Conservation (phyloP, 2,329 filamentous ascomycete species). For the Aspergillus proliferans region DNA sequence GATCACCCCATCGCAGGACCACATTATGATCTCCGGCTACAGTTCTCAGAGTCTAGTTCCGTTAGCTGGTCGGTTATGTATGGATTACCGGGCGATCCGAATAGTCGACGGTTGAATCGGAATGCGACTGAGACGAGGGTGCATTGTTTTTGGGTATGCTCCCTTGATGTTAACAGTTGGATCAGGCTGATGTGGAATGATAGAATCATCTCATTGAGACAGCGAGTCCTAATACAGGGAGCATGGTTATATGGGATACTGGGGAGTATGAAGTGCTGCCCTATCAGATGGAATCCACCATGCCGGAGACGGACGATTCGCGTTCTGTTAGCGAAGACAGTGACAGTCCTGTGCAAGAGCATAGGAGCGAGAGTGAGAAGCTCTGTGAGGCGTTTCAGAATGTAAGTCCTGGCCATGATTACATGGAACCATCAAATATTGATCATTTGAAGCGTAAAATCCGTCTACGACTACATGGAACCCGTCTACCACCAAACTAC, state of each 20-base stretch:
- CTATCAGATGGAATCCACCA: conserved; percentile 26
- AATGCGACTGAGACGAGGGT: conserved; percentile 59
- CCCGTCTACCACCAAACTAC: conserved; percentile 49
- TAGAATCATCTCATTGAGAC: conserved; percentile 59
- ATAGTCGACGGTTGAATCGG: conserved; percentile 48
- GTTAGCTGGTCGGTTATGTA: conserved; percentile 61
- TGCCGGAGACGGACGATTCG: conserved; percentile 28
- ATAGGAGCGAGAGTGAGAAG: conserved; percentile 35
- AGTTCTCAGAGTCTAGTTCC: conserved; percentile 62
- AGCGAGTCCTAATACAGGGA: conserved; percentile 49
- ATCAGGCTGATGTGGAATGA: neutral
- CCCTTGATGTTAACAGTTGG: neutral
- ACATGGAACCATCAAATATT: neutral
- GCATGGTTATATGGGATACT: conserved; percentile 58
- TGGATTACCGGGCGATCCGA: conserved; percentile 54
- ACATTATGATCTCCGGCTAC: conserved; percentile 64
- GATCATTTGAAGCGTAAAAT: conserved; percentile 46
- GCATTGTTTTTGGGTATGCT: conserved; percentile 53
- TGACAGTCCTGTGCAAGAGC: conserved; percentile 2
- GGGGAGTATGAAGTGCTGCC: conserved; percentile 53
- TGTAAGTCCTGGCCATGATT: conserved; percentile 13
- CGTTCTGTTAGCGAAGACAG: conserved; percentile 15
- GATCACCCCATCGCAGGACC: conserved; percentile 64
- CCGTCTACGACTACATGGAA: conserved; percentile 49
- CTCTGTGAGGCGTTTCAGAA: conserved; percentile 48